Percentiles rank a stretch among this genome's conserved stretches.
phyloP scores from a whole-genome alignment of 2,329 filamentous ascomycete genomes.

The Penicillium capsulatum region DNA sequence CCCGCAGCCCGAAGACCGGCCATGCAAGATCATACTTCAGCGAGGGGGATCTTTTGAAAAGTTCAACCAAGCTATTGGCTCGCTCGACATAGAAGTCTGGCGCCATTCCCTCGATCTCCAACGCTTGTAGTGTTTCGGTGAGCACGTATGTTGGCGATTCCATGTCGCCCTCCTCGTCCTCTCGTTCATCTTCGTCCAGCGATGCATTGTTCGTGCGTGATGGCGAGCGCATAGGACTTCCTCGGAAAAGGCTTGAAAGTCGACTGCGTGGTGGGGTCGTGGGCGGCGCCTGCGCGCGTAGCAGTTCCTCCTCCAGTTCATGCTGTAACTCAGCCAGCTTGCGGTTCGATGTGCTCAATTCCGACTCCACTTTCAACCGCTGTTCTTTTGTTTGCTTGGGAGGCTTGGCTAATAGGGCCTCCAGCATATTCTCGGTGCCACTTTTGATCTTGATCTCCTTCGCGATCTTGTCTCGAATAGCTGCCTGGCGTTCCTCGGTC shows the following conservation, averaged over 20 bases:
- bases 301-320: slow-evolving; percentile 58
- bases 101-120: slow-evolving; percentile 81
- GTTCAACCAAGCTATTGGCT: slow-evolving; percentile 86
- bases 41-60: slow-evolving; percentile 90
- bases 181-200: slow-evolving; percentile 35
- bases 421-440: slow-evolving; percentile 94
- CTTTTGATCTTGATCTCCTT: slow-evolving; percentile 98
- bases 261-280: slow-evolving; percentile 48
- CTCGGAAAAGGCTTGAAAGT: slow-evolving; percentile 56
- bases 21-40: slow-evolving; percentile 96
- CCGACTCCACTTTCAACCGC: slow-evolving; percentile 72
- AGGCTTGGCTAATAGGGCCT: slow-evolving; percentile 90
- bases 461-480: slow-evolving; percentile 78
- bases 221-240: slow-evolving; percentile 53
- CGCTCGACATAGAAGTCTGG: slow-evolving; percentile 94
- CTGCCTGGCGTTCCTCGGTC: slow-evolving; percentile 68
- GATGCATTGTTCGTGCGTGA: slow-evolving; percentile 34
- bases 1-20: slow-evolving; percentile 87
- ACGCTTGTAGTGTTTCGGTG: slow-evolving; percentile 80
- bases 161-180: slow-evolving; percentile 61
- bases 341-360: slow-evolving; percentile 82
- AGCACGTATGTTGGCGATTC: slow-evolving; percentile 92
- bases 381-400: slow-evolving; percentile 92
- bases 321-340: slow-evolving; percentile 59
- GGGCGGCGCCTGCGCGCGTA: slow-evolving; percentile 54